phyloP scores from a whole-genome alignment of 331 rosid genomes.

The Malus hybrid region DNA sequence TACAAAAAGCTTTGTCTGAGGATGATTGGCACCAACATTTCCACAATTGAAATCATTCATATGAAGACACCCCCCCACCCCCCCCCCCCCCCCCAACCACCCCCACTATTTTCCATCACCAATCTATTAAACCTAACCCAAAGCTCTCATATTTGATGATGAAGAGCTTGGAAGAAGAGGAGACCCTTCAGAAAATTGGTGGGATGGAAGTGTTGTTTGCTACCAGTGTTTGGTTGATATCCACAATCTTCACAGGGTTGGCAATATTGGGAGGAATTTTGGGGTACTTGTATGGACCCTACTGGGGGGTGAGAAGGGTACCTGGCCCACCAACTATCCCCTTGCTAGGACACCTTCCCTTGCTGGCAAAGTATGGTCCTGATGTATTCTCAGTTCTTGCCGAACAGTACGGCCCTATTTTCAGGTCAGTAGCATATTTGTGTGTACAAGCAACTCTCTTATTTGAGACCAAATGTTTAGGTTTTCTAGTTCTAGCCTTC shows the following conservation, averaged over 20 bases:
- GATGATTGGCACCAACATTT: no score
- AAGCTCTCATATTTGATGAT: not conserved
- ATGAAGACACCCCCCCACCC: no score
- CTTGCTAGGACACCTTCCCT: conserved; percentile 81
- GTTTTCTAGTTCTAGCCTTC: not conserved
- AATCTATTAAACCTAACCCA: not conserved
- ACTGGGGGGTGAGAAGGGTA: conserved; percentile 78
- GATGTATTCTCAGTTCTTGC: conserved; percentile 84
- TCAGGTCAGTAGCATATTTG: conserved; percentile 44
- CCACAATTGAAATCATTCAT: no score
- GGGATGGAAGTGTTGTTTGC: conserved; percentile 12
- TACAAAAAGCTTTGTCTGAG: no score
- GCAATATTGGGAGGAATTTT: conserved; percentile 36
- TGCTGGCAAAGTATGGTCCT: conserved; percentile 78
- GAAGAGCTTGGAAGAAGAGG: not conserved
- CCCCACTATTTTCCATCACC: not conserved
- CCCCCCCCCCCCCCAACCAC: no score
- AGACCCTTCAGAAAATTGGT: not conserved
- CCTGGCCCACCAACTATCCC: conserved; percentile 87
- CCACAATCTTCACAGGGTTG: conserved; percentile 37
- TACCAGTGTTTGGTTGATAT: conserved; percentile 8
- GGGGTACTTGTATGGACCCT: conserved; percentile 57
- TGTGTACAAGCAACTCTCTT: not conserved
- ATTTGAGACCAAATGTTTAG: not conserved
- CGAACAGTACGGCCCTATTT: conserved; percentile 82